phyloP scores from a whole-genome alignment of 805 yeast genomes.

The Metschnikowia cubensis region DNA sequence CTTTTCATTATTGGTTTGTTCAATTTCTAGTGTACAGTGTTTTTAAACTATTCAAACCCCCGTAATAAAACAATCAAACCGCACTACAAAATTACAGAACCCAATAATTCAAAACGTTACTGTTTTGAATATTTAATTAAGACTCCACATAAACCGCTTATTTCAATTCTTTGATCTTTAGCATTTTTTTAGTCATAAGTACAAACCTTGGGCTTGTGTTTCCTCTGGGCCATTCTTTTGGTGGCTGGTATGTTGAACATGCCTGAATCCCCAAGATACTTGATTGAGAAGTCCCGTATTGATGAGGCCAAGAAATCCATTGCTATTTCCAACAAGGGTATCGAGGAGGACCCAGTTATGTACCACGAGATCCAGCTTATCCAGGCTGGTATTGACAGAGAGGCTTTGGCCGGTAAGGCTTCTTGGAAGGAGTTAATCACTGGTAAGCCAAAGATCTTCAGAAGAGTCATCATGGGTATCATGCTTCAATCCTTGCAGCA shows the following conservation, averaged over 20 bases:
- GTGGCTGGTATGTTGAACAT: conserved; percentile 49
- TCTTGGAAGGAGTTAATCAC: conserved; percentile 59
- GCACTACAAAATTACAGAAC: too few species aligned
- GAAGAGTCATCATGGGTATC: conserved; percentile 55
- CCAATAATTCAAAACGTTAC: too few species aligned
- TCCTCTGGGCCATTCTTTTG: conserved; percentile 46
- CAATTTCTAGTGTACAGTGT: too few species aligned
- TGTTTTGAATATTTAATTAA: too few species aligned
- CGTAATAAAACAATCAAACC: too few species aligned
- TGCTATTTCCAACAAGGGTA: conserved; percentile 54
- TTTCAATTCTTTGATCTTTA: too few species aligned
- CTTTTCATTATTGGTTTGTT: too few species aligned
- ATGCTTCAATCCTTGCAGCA: conserved; percentile 59
- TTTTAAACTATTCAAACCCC: too few species aligned
- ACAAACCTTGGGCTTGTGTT: conserved; percentile 48
- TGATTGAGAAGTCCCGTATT: conserved; percentile 45
- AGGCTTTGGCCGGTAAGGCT: conserved; percentile 59
- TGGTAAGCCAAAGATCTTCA: conserved; percentile 59
- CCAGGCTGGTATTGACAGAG: conserved; percentile 59
- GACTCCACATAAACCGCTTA: too few species aligned
- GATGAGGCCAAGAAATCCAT: conserved; percentile 53
- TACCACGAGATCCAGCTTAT: conserved; percentile 50
- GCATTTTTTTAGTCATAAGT: too few species aligned
- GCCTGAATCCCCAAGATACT: conserved; percentile 69
- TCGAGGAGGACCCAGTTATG: conserved; percentile 52